These are phyloP conservation scores for Proliferodiscus dingleyae DNA, from an alignment of 2,329 filamentous ascomycete species.

Conservation along the genomic window DNA sequence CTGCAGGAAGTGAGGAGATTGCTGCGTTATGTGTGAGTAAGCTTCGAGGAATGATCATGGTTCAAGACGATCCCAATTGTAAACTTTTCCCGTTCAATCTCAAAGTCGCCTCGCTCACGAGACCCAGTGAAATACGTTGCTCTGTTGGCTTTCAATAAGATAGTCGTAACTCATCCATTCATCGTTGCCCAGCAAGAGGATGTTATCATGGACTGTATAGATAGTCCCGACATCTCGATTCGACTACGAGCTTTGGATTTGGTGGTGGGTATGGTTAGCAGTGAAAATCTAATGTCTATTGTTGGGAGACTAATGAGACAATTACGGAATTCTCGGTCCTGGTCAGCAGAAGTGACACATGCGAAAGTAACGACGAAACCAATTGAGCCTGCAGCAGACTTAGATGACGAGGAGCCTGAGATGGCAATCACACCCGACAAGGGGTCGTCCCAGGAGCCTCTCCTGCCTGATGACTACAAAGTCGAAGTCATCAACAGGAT, in stretches of 20 bases:
- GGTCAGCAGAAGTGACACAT: conserved; percentile 38
- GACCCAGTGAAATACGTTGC: conserved; percentile 89
- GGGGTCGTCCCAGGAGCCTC: conserved; percentile 48
- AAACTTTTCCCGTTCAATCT: conserved; percentile 27
- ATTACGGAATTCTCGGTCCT: conserved; percentile 61
- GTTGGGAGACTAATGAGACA: conserved; percentile 86
- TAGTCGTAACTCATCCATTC: conserved; percentile 80
- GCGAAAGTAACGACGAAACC: conserved; percentile 40
- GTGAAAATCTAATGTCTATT: conserved; percentile 76
- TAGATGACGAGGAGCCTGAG: conserved; percentile 53
- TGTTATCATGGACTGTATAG: conserved; percentile 93
- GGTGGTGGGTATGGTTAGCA: conserved; percentile 88
- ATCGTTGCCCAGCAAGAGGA: conserved; percentile 91
- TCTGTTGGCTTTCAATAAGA: conserved; percentile 89
- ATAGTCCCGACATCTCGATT: conserved; percentile 93
- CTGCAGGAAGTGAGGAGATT: conserved; percentile 82
- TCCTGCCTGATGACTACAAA: conserved; percentile 81
- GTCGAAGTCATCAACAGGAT: conserved; percentile 78
- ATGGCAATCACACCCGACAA: conserved; percentile 44
- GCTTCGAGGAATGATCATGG: conserved; percentile 86
- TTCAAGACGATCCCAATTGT: conserved; percentile 92
- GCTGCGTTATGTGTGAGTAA: conserved; percentile 89
- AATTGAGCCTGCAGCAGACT: conserved; percentile 37
- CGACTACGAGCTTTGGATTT: conserved; percentile 87
- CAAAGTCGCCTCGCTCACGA: conserved; percentile 9